Evolutionary conservation across 225 moss, liverwort and hornwort genomes (phyloP), one percentile per base, ranked within the genome.

Genomic region (Bryoerythrophyllum caledonicum): DNA sequence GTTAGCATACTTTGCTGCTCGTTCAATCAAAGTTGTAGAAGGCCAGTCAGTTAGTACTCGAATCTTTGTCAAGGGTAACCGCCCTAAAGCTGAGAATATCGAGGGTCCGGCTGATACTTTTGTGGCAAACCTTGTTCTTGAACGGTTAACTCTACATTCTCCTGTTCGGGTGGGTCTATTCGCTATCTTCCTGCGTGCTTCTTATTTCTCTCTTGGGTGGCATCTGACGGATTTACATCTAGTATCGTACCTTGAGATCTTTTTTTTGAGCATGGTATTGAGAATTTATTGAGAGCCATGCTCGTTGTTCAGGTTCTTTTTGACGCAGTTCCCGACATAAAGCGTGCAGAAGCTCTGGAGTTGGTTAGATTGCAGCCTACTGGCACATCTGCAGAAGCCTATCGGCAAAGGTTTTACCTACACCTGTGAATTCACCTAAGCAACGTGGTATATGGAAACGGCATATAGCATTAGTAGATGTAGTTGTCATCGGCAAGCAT

Each of bases 71-170:
- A 91, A 86, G 84, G 84, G 82, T 63, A 83, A 63, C 54, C 80
- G 73, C 67, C 60, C 76, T 59, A 81, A 68, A 67, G 77, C 76
- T 71, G 89, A 89, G 70, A 81, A 78, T 32, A 82, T 88, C 83
- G 86, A 88, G 70, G 93, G 87, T 77, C 95, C 95, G 67, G 83
- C 90, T 37, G 93, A 93, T 62, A 79, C 86, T 73, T 99, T 99
- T 82, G 92, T 93, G 71, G 93, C 95, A n/a, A 99, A 99, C 79
- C 93, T 95, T 82, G 93, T 92, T n/a, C 90, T 99, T 67, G 95
- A 99, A 80, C 95, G 90, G 65, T 68, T 99, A 55, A 88, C 93
- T 43, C 88, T 92, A 86, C 90, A 95, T 82, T 99, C 99, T 74
- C 88, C 99, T 57, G 76, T 95, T 62, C 89, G 91, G 80, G 99